Percentiles rank a stretch among this genome's conserved stretches.
Evolutionary conservation across 768 basidiomycete species (phyloP).

Genomic region (Tulasnella sp.): DNA sequence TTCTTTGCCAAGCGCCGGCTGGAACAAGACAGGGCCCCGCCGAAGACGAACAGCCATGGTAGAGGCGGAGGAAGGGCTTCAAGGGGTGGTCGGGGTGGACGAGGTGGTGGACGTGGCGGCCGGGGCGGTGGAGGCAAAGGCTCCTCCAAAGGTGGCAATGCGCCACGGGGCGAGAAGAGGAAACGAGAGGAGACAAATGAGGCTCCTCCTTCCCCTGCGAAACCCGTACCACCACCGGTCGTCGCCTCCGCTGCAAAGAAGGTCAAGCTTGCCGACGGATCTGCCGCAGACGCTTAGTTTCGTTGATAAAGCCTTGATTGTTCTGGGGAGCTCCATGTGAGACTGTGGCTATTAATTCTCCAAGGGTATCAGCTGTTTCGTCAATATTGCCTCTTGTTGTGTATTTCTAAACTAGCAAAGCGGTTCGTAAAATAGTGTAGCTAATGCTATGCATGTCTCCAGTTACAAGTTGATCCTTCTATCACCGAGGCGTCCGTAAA

Average conservation of each 20-base stretch:
- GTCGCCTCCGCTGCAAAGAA: slow-evolving; percentile 31
- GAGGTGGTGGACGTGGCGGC: slow-evolving; percentile 36
- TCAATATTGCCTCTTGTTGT: neutral
- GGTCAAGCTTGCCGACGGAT: slow-evolving; percentile 32
- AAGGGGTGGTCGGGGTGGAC: slow-evolving; percentile 36
- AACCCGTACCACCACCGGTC: slow-evolving; percentile 2
- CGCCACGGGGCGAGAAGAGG: slow-evolving; percentile 22
- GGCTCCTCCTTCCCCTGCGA: neutral
- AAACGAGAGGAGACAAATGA: slow-evolving; percentile 27
- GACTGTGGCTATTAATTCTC: neutral
- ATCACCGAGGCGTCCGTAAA: neutral
- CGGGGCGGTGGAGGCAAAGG: slow-evolving; percentile 28
- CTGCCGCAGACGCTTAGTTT: neutral
- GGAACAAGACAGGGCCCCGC: slow-evolving; percentile 10
- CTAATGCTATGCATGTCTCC: neutral
- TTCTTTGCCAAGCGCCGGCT: slow-evolving; percentile 36
- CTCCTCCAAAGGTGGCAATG: slow-evolving; percentile 2
- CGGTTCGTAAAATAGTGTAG: neutral
- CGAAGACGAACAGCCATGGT: slow-evolving; percentile 26
- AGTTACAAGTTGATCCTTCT: neutral
- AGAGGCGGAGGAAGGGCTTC: slow-evolving; percentile 27
- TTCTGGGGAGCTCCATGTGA: neutral
- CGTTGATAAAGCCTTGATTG: neutral
- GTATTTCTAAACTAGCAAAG: neutral
- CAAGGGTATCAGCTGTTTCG: neutral